Evolutionary conservation across 1,284 basidiomycete species (phyloP), one percentile per base, ranked within the genome.

Genomic region (Tetrapyrgos nigripes): DNA sequence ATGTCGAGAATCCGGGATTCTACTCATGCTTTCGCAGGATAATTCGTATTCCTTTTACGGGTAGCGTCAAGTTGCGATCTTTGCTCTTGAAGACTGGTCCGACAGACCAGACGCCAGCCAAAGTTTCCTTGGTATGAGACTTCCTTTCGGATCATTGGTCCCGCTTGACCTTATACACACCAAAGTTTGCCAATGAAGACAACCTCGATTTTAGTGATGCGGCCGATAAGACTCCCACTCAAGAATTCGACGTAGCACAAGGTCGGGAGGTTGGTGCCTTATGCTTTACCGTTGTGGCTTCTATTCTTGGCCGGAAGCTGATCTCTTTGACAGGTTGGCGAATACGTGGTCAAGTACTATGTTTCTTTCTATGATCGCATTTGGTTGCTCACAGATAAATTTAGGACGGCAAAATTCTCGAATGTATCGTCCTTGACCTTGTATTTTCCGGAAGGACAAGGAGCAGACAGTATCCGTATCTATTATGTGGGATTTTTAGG

Each of bases 401-500:
- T 29, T 40, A 92, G 92, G 72, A 81, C 88, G 1, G 85, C 89
- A 10, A 93, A 92, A 68, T 94, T 93, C 70, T 83, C 87, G 14
- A 91, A 88, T 59, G 71, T 91, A 3, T 88, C 88, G 9, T 88
- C 84, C 3, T 68, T 94, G 21, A 89, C 91, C 1, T 66, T 94
- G 4, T 93, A 91, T 70, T 84, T 94, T 63, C 90, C 91, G 4
- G 79, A 80, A 1, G 82, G 87, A 8, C 89, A 90, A 71, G 92
- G 91, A 13, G 88, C 86, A 3, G 85, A 91, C n/a, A 83, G 80
- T 0, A 84, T 82, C 2, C 79, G 83, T 19, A 76, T 94, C 9
- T 92, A 90, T 67, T 94, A 92, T 64, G 66, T 94, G 29, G 91
- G 92, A 9, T 89, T 94, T 68, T 74, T 92, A n/a, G 92, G 92